Conservation (phyloP, 805 yeast genomes). For the Monosporozyma unispora region DNA sequence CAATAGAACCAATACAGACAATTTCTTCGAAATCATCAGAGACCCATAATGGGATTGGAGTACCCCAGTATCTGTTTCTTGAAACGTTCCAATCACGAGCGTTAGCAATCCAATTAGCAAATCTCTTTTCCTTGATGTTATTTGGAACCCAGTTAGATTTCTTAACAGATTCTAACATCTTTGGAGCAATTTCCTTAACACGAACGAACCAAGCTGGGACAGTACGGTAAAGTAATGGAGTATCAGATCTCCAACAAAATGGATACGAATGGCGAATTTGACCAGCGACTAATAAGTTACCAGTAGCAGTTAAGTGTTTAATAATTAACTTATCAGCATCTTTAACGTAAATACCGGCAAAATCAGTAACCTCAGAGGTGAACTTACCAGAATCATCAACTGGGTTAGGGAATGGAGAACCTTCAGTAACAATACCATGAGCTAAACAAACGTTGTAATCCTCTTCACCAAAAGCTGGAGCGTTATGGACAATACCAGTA, state of each 20-base stretch:
- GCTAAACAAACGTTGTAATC: conserved; percentile 80
- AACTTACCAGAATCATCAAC: conserved; percentile 89
- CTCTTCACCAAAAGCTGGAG: conserved; percentile 98
- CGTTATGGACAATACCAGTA: conserved; percentile 97
- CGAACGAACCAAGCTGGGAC: conserved; percentile 99
- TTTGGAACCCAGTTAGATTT: conserved; percentile 92
- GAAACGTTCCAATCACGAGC: conserved; percentile 99
- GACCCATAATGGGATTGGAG: conserved; percentile 97
- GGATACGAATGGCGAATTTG: conserved; percentile 96
- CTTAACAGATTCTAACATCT: conserved; percentile 78
- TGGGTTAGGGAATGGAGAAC: conserved; percentile 77
- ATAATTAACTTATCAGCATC: conserved; percentile 91
- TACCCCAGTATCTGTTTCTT: conserved; percentile 99
- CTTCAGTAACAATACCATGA: conserved; percentile 65
- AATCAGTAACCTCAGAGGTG: conserved; percentile 65
- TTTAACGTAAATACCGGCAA: conserved; percentile 79
- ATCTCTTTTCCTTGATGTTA: conserved; percentile 85
- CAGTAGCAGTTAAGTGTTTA: conserved; percentile 69
- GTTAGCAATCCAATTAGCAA: conserved; percentile 94
- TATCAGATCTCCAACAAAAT: conserved; percentile 99
- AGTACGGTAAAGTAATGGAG: conserved; percentile 90
- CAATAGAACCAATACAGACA: conserved; percentile 87
- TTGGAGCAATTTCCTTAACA: conserved; percentile 76
- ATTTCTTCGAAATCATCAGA: conserved; percentile 88
- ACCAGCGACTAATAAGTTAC: conserved; percentile 62